Evolutionary conservation across 140 eudicot species (phyloP).

Genomic region (Cichorium intybus): DNA sequence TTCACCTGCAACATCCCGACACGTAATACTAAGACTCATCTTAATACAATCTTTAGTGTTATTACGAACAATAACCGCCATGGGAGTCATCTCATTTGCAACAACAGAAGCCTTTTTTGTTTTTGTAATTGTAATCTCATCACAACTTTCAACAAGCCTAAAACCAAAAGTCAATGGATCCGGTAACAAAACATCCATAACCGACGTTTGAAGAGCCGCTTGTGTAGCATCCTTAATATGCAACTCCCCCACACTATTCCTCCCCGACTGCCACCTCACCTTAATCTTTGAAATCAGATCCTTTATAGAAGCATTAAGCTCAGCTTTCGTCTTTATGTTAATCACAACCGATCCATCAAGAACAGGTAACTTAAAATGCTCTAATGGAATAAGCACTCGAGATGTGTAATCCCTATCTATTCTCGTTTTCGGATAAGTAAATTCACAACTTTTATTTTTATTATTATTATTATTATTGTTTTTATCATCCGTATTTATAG

Average conservation of each 20-base stretch:
- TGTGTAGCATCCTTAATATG: conserved; percentile 88
- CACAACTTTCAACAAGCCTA: conserved; percentile 41
- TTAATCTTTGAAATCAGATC: conserved; percentile 76
- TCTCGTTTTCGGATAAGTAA: conserved; percentile 73
- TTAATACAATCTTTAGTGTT: conserved; percentile 74
- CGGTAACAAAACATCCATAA: conserved; percentile 91
- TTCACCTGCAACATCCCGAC: conserved; percentile 89
- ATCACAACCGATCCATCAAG: conserved; percentile 77
- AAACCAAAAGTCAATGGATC: conserved; percentile 93
- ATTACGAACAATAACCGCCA: conserved; percentile 85
- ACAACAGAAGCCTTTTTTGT: conserved; percentile 43
- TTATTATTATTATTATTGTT: neutral
- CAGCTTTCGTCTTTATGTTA: conserved; percentile 55
- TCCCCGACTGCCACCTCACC: conserved; percentile 96
- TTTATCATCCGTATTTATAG: conserved; percentile 17
- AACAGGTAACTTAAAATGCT: conserved; percentile 84
- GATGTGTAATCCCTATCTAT: conserved; percentile 86
- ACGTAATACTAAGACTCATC: conserved; percentile 65
- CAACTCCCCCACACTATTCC: conserved; percentile 85
- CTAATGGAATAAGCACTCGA: conserved; percentile 83
- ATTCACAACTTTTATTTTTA: conserved; percentile 19
- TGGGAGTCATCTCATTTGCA: conserved; percentile 76
- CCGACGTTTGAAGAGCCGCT: conserved; percentile 84
- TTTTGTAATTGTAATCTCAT: no score
- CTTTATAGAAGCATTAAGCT: conserved; percentile 70